Conservation (phyloP, 148 eudicot species). For the Camellia sinensis region DNA sequence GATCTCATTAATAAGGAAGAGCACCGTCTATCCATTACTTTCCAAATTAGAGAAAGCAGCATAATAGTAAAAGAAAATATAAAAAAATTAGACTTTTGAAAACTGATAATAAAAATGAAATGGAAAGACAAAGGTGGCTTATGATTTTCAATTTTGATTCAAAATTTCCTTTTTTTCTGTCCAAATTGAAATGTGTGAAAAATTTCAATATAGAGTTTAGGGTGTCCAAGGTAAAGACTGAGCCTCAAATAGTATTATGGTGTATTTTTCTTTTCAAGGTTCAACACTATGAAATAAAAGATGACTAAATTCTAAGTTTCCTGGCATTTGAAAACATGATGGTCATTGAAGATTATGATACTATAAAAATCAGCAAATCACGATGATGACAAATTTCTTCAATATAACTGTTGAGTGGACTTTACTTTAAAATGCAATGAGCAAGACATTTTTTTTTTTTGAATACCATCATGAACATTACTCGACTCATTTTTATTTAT, state of each 20-base stretch:
- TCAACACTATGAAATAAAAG: neutral
- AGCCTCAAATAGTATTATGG: neutral
- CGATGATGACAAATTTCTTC: neutral
- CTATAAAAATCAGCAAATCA: neutral
- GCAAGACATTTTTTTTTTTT: neutral
- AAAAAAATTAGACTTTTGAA: no score
- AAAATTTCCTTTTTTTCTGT: neutral
- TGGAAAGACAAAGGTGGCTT: neutral
- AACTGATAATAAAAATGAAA: neutral
- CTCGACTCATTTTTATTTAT: neutral
- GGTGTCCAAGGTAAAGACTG: neutral
- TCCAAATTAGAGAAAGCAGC: neutral
- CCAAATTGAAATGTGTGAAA: neutral
- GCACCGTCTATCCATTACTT: neutral
- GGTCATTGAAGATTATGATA: neutral
- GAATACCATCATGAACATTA: neutral
- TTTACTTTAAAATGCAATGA: neutral
- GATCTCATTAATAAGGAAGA: neutral
- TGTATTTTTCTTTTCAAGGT: neutral
- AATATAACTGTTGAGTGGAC: neutral
- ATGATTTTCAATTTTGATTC: slow-evolving; percentile 14
- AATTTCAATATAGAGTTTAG: neutral
- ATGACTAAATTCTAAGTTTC: neutral
- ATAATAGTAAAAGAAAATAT: neutral
- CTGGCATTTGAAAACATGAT: neutral